A percentile compares a stretch with the other conserved stretches of the same genome.
These are phyloP conservation scores for Scleroderma citrinum DNA, from an alignment of 768 basidiomycete genomes.

Conservation along the genomic window DNA sequence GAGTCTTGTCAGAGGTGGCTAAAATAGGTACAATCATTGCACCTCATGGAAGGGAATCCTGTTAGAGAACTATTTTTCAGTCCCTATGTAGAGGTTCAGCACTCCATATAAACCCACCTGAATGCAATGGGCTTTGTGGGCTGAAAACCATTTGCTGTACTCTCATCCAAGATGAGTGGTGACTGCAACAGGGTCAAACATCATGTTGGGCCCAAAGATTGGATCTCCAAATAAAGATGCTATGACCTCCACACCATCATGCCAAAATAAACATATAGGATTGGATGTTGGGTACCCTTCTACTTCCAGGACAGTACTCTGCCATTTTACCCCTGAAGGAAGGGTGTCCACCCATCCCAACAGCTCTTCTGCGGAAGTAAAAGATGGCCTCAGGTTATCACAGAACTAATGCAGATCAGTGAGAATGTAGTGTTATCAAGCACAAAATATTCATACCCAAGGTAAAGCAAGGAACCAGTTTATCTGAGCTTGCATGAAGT, in stretches of 20 bases:
- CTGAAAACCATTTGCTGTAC: background rate
- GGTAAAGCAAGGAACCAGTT: background rate
- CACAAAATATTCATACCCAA: background rate
- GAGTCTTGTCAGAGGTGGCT: slow-evolving; percentile 28
- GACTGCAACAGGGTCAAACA: background rate
- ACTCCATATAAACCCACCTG: background rate
- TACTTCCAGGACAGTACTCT: slow-evolving; percentile 4
- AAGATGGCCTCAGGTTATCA: slow-evolving; percentile 6
- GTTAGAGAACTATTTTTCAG: background rate
- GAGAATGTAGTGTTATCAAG: background rate
- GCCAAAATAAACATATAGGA: slow-evolving; percentile 18
- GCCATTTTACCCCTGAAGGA: slow-evolving; percentile 18
- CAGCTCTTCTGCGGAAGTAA: slow-evolving; percentile 17
- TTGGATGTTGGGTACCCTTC: slow-evolving; percentile 9
- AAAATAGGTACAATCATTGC: background rate
- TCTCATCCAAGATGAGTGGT: background rate
- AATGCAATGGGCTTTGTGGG: background rate
- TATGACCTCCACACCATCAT: slow-evolving; percentile 19
- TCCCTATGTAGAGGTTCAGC: background rate
- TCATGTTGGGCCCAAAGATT: slow-evolving; percentile 6
- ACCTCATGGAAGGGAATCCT: background rate
- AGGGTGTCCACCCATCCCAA: slow-evolving; percentile 14
- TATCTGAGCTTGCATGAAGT: background rate
- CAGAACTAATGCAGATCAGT: background rate
- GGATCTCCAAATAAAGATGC: slow-evolving; percentile 18